Percentiles rank a stretch among this genome's conserved stretches.
These are phyloP conservation scores for Lepiota venenata DNA, from an alignment of 768 basidiomycete genomes.

Conservation along the genomic window DNA sequence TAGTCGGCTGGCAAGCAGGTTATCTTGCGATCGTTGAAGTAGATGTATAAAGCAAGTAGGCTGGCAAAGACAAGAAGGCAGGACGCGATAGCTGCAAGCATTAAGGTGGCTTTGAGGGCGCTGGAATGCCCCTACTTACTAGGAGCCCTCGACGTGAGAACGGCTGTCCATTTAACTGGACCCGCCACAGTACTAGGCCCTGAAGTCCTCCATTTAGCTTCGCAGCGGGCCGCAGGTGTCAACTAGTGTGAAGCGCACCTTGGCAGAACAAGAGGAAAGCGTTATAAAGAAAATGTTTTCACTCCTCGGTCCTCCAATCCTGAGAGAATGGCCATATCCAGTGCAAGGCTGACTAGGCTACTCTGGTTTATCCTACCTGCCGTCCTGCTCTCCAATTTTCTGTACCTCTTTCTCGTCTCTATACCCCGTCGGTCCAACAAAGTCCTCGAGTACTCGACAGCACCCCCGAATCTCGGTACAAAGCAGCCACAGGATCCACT, in stretches of 20 bases:
- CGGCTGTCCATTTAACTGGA: too few species aligned
- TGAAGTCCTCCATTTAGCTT: too few species aligned
- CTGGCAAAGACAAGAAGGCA: neutral
- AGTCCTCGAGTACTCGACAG: neutral
- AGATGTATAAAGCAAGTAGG: constrained; percentile 27
- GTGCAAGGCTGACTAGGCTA: neutral
- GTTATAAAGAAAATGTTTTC: too few species aligned
- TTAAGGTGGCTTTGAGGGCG: too few species aligned
- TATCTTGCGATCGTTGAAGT: constrained; percentile 52
- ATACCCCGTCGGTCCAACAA: neutral
- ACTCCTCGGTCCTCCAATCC: neutral
- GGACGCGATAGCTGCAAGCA: neutral
- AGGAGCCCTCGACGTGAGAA: neutral
- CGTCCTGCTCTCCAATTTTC: neutral
- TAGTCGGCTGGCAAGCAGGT: constrained; percentile 46
- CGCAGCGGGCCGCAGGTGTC: too few species aligned
- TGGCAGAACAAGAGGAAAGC: too few species aligned
- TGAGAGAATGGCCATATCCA: neutral
- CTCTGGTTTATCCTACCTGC: neutral
- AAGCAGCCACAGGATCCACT: neutral
- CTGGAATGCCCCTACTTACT: too few species aligned
- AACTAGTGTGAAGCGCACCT: too few species aligned
- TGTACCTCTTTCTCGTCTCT: neutral
- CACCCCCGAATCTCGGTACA: neutral
- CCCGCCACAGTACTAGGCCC: too few species aligned